Percentiles rank a stretch among this genome's conserved stretches.
phyloP scores from a whole-genome alignment of 768 basidiomycete genomes.

The Lactarius deliciosus region DNA sequence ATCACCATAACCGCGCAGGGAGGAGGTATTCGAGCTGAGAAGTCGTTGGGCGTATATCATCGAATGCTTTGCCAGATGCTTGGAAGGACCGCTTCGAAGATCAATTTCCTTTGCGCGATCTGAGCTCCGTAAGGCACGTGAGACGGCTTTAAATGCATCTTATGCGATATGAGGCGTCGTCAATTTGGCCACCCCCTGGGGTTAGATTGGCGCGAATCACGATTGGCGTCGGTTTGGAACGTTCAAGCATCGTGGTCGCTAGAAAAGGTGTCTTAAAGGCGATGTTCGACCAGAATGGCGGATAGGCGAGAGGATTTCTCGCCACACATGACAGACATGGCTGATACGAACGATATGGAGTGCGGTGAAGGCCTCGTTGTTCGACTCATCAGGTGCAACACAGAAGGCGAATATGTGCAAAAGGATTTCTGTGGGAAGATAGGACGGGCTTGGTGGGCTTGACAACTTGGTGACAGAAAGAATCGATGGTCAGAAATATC shows the following conservation, averaged over 20 bases:
- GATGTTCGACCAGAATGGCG: constrained; percentile 28
- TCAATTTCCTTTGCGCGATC: constrained; percentile 28
- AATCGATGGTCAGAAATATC: not conserved
- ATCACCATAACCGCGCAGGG: constrained; percentile 23
- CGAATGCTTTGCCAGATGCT: constrained; percentile 24
- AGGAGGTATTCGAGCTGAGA: constrained; percentile 23
- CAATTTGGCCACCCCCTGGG: constrained; percentile 14
- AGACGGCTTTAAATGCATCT: constrained; percentile 24
- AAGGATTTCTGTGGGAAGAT: constrained; percentile 30
- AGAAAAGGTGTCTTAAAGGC: constrained; percentile 26
- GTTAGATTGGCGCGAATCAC: constrained; percentile 26
- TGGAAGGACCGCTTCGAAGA: constrained; percentile 22
- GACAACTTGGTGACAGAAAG: not conserved
- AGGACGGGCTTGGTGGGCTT: not conserved
- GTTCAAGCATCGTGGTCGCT: constrained; percentile 30
- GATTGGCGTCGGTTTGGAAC: constrained; percentile 25
- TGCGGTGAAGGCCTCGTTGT: constrained; percentile 19
- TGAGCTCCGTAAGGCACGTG: constrained; percentile 27
- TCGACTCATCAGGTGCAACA: constrained; percentile 21
- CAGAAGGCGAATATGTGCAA: constrained; percentile 29
- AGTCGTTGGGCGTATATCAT: constrained; percentile 21
- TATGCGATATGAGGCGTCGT: constrained; percentile 17
- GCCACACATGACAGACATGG: constrained; percentile 28
- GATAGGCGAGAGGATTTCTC: constrained; percentile 27
- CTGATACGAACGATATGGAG: constrained; percentile 25